Evolutionary conservation across 1,284 basidiomycete genomes (phyloP), one percentile per base, ranked within the genome.

Genomic region (Microbotryum lychnidis-dioicae): DNA sequence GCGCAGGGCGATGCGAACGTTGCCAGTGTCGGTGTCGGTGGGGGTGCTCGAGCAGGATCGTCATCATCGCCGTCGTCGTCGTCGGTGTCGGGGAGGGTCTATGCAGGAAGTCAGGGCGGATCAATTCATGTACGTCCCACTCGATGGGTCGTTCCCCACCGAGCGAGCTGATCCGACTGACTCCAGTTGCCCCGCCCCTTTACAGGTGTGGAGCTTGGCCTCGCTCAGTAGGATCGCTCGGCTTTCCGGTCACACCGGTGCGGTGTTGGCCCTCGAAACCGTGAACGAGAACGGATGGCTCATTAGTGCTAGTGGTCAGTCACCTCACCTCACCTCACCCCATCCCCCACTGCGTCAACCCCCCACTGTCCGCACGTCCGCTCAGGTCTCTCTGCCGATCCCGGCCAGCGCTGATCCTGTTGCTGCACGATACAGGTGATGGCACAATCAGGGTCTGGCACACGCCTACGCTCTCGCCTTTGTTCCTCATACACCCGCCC

Each of bases 361-460:
- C 73, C 73, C 70, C 25, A 25, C 67, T 67, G 68, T n/a, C 20
- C 52, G 53, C 4, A 6, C 31, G 31, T 9, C 31, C 31, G 31
- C 31, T 31, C 31, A 8, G 31, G 29, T 42, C 14, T 12, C 2
- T 18, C 16, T 47, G 4, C 16, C 9, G 7, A 37, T 12, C 23
- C 46, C 29, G 18, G 8, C 29, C 33, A 29, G 10, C 27, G 33
- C 44, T 31, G 3, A 46, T 37, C 29, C 5, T 29, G 7, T 31
- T 31, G 12, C 20, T 57, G 8, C 55, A 59, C 55, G 60, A 20
- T 12, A 20, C 65, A 89, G 89, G 87, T 29, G 90, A 92, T 65
- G 88, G 89, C 64, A 91, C 88, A 8, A 80, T 92, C 46, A 78
- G 89, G 85, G 82, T 96, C 49, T 97, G 93, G 93, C 87, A 84